Conservation (phyloP, 129 eudicot genomes). For the Chrysanthemum seticuspe region DNA sequence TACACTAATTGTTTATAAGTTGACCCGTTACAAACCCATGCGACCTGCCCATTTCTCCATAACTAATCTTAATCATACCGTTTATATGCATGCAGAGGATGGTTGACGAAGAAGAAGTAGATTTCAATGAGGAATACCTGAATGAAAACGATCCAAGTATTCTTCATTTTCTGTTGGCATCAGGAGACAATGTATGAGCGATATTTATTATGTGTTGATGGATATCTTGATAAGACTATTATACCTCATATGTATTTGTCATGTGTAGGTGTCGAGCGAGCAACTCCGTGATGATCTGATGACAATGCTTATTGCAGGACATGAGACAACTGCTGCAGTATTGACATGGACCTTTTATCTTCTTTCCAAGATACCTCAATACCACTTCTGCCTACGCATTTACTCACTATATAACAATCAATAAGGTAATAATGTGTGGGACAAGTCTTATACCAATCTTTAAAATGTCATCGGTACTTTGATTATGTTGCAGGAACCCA, state of each 20-base stretch:
- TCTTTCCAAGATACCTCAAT: constrained; percentile 66
- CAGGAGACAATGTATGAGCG: constrained; percentile 83
- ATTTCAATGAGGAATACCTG: constrained; percentile 96
- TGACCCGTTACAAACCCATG: too few species aligned
- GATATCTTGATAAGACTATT: constrained; percentile 5
- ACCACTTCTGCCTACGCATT: background rate
- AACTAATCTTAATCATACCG: constrained; percentile 6
- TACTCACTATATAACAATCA: too few species aligned
- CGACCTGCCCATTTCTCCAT: background rate
- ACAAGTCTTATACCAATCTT: background rate
- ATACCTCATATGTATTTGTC: constrained; percentile 9
- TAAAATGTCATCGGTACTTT: constrained; percentile 15
- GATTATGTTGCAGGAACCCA: constrained; percentile 72
- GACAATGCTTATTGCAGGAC: constrained; percentile 99
- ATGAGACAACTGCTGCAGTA: constrained; percentile 98
- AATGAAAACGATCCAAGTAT: constrained; percentile 97
- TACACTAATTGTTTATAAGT: background rate
- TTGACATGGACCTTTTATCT: constrained; percentile 97
- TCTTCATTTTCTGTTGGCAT: constrained; percentile 91
- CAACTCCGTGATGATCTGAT: constrained; percentile 98
- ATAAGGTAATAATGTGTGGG: too few species aligned
- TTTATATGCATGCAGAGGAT: constrained; percentile 58
- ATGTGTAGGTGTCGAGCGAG: constrained; percentile 89
- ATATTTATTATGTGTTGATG: background rate
- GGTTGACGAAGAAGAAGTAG: constrained; percentile 97